Conservation (phyloP, 768 basidiomycete species). For the Boletellus emodensis region DNA sequence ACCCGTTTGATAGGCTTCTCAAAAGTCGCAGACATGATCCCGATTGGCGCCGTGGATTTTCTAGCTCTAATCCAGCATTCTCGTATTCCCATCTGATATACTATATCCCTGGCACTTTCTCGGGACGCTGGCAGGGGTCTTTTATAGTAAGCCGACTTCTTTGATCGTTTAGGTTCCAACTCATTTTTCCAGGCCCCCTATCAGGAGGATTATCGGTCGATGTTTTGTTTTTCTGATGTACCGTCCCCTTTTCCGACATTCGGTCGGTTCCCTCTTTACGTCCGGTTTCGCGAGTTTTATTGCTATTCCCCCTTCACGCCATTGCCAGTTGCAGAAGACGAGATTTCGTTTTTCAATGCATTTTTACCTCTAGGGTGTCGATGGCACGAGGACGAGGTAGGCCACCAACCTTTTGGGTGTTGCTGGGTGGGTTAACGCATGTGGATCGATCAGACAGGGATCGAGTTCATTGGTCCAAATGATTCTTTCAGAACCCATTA, state of each 20-base stretch:
- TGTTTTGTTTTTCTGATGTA: constrained; percentile 31
- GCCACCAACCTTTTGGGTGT: background rate
- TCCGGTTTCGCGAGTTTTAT: constrained; percentile 48
- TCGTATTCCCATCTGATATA: constrained; percentile 9
- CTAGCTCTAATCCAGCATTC: background rate
- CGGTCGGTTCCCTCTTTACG: constrained; percentile 45
- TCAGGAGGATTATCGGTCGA: constrained; percentile 36
- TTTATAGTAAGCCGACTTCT: constrained; percentile 36
- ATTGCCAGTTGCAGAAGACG: constrained; percentile 34
- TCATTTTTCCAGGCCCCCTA: constrained; percentile 35
- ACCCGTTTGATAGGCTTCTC: constrained; percentile 13
- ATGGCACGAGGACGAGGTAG: constrained; percentile 32
- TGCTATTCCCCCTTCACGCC: constrained; percentile 32
- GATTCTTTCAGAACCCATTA: constrained; percentile 39
- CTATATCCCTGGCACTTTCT: constrained; percentile 43
- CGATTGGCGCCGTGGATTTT: constrained; percentile 26
- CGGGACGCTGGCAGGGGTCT: constrained; percentile 49
- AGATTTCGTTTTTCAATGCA: constrained; percentile 38
- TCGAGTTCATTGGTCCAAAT: constrained; percentile 30
- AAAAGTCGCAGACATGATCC: constrained; percentile 33
- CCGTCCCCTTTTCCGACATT: constrained; percentile 35
- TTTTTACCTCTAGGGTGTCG: constrained; percentile 43
- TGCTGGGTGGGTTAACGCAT: background rate
- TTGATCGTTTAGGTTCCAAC: background rate
- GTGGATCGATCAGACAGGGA: constrained; percentile 20